Conservation (phyloP, 2,329 filamentous ascomycete genomes). For the Fusarium begoniae region DNA sequence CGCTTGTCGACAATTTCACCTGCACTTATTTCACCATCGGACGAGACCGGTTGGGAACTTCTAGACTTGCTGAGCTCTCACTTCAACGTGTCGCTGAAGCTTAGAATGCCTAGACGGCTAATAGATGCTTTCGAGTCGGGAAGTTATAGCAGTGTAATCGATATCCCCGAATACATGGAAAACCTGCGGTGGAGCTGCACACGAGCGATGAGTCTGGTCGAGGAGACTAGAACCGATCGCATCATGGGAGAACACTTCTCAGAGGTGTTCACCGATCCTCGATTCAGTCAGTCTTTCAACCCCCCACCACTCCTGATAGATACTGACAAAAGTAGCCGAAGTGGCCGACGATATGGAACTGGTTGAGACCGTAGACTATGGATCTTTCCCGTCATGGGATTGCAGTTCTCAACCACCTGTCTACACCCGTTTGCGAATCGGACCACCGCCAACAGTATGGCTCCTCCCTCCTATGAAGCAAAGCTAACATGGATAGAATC, state of each 20-base stretch:
- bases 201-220: conserved; percentile 60
- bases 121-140: conserved; percentile 59
- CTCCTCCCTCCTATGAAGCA: background rate
- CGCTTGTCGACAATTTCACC: conserved; percentile 63
- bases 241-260: conserved; percentile 53
- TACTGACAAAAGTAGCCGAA: conserved; percentile 48
- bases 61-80: conserved; percentile 56
- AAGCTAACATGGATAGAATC: conserved; percentile 51
- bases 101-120: conserved; percentile 54
- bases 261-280: conserved; percentile 53
- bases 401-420: conserved; percentile 50
- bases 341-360: conserved; percentile 53
- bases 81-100: conserved; percentile 56
- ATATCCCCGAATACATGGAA: conserved; percentile 56
- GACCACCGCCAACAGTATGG: conserved; percentile 61
- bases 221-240: conserved; percentile 59
- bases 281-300: conserved; percentile 55
- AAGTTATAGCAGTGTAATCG: conserved; percentile 61
- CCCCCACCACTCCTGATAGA: background rate
- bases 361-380: conserved; percentile 60
- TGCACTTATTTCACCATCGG: conserved; percentile 45
- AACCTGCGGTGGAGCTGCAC: conserved; percentile 61
- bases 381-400: conserved; percentile 60
- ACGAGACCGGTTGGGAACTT: conserved; percentile 48
- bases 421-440: conserved; percentile 58